phyloP scores from a whole-genome alignment of 2,329 filamentous ascomycete species.

The Dryadomyces quercus-mongolicae region DNA sequence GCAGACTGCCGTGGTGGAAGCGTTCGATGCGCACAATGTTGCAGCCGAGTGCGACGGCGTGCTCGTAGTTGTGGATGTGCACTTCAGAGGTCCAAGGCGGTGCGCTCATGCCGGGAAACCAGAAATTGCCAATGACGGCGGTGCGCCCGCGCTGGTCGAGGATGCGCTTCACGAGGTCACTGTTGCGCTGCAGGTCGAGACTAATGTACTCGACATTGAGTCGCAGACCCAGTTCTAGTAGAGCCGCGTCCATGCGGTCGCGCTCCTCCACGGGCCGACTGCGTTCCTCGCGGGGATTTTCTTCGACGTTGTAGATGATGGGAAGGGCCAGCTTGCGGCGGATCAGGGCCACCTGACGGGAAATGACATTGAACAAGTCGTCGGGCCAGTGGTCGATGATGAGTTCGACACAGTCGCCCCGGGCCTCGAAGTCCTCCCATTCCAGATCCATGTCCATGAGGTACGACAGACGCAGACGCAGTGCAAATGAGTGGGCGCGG shows the following conservation, averaged over 20 bases:
- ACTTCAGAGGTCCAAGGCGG: slow-evolving; percentile 42
- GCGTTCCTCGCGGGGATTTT: slow-evolving; percentile 30
- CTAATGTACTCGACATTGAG: slow-evolving; percentile 54
- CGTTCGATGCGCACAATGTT: slow-evolving; percentile 50
- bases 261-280: slow-evolving; percentile 24
- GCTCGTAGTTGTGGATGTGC: slow-evolving; percentile 40
- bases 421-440: slow-evolving; percentile 41
- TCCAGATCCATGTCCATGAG: slow-evolving; percentile 39
- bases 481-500: slow-evolving; percentile 46
- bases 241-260: slow-evolving; percentile 35
- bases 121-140: slow-evolving; percentile 48
- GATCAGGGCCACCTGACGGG: slow-evolving; percentile 43
- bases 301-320: slow-evolving; percentile 45
- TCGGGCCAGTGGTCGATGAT: slow-evolving; percentile 45
- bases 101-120: slow-evolving; percentile 29
- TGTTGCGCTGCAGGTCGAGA: slow-evolving; percentile 46
- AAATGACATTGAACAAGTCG: slow-evolving; percentile 34
- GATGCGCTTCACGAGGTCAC: slow-evolving; percentile 34
- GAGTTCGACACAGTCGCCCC: slow-evolving; percentile 47
- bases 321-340: slow-evolving; percentile 43
- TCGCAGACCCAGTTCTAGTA: slow-evolving; percentile 51
- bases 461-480: slow-evolving; percentile 48
- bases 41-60: slow-evolving; percentile 43
- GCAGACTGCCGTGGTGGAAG: slow-evolving; percentile 43
- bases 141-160: slow-evolving; percentile 41